Evolutionary conservation across 2,329 filamentous ascomycete species (phyloP), one percentile per base, ranked within the genome.

Genomic region (Trichoderma semiorbis): DNA sequence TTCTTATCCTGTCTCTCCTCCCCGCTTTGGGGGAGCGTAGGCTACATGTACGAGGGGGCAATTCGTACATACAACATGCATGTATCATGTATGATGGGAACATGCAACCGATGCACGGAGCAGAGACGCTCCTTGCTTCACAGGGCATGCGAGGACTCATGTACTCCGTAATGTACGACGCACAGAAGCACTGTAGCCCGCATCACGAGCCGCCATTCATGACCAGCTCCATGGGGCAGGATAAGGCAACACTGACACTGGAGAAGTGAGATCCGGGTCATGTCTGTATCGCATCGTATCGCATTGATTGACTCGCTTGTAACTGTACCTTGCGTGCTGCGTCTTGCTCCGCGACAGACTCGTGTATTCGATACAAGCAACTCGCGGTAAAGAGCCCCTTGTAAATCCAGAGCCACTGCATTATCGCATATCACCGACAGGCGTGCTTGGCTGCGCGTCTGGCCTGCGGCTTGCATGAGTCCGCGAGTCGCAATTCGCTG

Each of bases 401-500:
- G 43, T 18, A 50, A 21, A 12, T 12, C 43, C n/a, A 50, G 43
- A 24, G 43, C 43, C n/a, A 7, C 16, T 14, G 36, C n/a, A 47
- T 16, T 30, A 64, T 39, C 24, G 28, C 16, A 28, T 53, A 73
- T 72, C 72, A 60, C 72, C 64, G 69, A 68, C 34, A 43, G 43
- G 55, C 66, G 62, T 36, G 58, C 71, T 70, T 61, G 67, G 67
- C 67, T 70, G 62, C 61, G 39, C 65, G 66, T 72, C 69, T 61
- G 72, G 72, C 66, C 61, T 72, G 32, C 50, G 47, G 30, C 55
- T 28, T 70, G 67, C 71, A 72, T 72, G 70, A 24, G 50, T 21
- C 69, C 55, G 69, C 60, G 71, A 47, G 39, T 47, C 43, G 36
- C 68, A 53, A 72, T 72, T 72, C 68, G 71, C 58, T 62, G 61